Evolutionary conservation across 495 filamentous ascomycete genomes (phyloP).

Genomic region (Wilcoxina mikolae): DNA sequence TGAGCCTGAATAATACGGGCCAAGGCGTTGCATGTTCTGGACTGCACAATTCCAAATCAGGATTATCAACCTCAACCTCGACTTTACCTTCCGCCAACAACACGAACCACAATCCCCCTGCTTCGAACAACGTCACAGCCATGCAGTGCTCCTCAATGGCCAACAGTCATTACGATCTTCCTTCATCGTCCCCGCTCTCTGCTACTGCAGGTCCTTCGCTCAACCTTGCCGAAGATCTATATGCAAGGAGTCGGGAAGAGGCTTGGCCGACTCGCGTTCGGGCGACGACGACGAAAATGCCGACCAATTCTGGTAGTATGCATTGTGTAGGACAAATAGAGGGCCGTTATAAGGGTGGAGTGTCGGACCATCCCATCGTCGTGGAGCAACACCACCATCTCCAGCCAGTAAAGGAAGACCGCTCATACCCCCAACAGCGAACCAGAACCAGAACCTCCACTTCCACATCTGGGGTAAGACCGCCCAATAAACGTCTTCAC

Average conservation of each 20-base stretch:
- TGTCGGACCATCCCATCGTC: constrained; percentile 7
- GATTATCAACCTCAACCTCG: not conserved
- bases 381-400: not conserved
- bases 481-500: not conserved
- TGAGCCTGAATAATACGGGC: not conserved
- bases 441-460: not conserved
- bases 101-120: not conserved
- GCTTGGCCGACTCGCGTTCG: constrained; percentile 15
- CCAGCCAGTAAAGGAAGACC: not conserved
- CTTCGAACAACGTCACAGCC: not conserved
- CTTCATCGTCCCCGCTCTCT: not conserved
- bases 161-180: not conserved
- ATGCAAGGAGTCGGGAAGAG: constrained; percentile 26
- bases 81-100: not conserved
- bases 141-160: not conserved
- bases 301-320: constrained; percentile 12
- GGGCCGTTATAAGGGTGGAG: constrained; percentile 23
- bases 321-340: constrained; percentile 8
- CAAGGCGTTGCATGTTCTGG: not conserved
- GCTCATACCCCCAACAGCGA: not conserved
- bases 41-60: not conserved
- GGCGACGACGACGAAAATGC: constrained; percentile 23
- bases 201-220: constrained; percentile 19
- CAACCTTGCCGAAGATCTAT: constrained; percentile 16
- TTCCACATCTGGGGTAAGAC: not conserved